These are phyloP conservation scores for Silene latifolia DNA, from an alignment of 148 eudicot species.

Conservation along the genomic window DNA sequence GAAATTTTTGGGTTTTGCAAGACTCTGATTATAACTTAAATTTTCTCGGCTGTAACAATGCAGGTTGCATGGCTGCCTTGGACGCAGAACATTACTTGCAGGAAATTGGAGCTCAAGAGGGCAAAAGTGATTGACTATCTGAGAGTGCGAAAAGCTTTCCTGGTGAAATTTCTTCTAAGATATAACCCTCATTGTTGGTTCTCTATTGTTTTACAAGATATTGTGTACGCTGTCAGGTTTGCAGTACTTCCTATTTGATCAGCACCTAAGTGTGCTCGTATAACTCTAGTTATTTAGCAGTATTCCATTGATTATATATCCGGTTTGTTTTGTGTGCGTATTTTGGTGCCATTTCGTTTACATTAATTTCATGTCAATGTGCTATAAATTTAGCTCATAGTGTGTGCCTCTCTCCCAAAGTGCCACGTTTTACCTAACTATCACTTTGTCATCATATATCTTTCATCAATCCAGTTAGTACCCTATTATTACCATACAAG, in stretches of 20 bases:
- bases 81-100: slow-evolving; percentile 87
- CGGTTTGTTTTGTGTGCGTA: neutral
- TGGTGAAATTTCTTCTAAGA: slow-evolving; percentile 24
- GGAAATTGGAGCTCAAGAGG: slow-evolving; percentile 67
- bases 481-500: no score
- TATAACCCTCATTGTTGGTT: slow-evolving; percentile 8
- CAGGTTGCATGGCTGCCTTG: slow-evolving; percentile 91
- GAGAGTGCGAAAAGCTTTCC: neutral
- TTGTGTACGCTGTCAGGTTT: slow-evolving; percentile 3
- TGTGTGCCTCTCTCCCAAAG: neutral
- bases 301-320: neutral
- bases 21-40: neutral
- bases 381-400: neutral
- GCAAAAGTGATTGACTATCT: slow-evolving; percentile 57
- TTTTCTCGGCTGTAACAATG: neutral
- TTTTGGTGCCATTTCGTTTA: neutral
- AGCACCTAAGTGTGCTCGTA: neutral
- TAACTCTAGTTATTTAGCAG: neutral
- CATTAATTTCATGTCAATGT: neutral
- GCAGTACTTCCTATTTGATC: slow-evolving; percentile 1
- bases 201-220: slow-evolving; percentile 9
- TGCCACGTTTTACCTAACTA: no score
- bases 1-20: neutral
- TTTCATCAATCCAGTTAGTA: no score
- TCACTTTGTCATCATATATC: no score